A percentile compares a stretch with the other conserved stretches of the same genome.
Evolutionary conservation across 2,329 filamentous ascomycete species (phyloP).

Genomic region (Chrysosphaeria jannelii): DNA sequence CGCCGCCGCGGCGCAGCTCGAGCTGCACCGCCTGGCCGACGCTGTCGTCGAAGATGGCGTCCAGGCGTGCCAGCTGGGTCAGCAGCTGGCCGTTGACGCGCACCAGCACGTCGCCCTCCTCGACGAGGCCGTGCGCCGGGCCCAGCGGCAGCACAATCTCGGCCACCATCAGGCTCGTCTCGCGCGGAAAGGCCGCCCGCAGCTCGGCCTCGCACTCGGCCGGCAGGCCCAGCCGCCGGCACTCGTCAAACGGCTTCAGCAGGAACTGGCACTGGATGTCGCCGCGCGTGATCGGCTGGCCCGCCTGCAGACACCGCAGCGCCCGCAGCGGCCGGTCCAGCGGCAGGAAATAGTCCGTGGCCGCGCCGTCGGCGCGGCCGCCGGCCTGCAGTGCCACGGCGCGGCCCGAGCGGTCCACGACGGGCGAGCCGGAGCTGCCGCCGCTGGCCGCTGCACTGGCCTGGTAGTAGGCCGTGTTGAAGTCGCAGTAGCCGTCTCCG

Average conservation of each 20-base stretch:
- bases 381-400: conserved; percentile 85
- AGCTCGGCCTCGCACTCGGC: conserved; percentile 66
- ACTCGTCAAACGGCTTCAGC: conserved; percentile 92
- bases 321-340: conserved; percentile 73
- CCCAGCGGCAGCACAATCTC: conserved; percentile 84
- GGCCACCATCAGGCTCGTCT: conserved; percentile 89
- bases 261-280: conserved; percentile 98
- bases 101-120: conserved; percentile 80
- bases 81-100: conserved; percentile 83
- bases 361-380: conserved; percentile 74
- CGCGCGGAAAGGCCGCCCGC: conserved; percentile 58
- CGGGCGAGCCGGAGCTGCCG: conserved; percentile 91
- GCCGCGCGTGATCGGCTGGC: conserved; percentile 49
- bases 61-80: conserved; percentile 73
- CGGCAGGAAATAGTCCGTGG: conserved; percentile 91
- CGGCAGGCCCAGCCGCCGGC: conserved; percentile 58
- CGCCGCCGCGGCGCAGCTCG: conserved; percentile 62
- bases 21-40: conserved; percentile 55
- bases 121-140: conserved; percentile 58
- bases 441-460: conserved; percentile 90
- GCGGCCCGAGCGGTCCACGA: conserved; percentile 80
- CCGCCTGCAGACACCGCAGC: conserved; percentile 54
- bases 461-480: conserved; percentile 90
- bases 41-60: conserved; percentile 70
- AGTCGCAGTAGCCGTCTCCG: conserved; percentile 91